A percentile compares a stretch with the other conserved stretches of the same genome.
phyloP scores from a whole-genome alignment of 2,329 filamentous ascomycete genomes.

The Stenocarpella maydis region DNA sequence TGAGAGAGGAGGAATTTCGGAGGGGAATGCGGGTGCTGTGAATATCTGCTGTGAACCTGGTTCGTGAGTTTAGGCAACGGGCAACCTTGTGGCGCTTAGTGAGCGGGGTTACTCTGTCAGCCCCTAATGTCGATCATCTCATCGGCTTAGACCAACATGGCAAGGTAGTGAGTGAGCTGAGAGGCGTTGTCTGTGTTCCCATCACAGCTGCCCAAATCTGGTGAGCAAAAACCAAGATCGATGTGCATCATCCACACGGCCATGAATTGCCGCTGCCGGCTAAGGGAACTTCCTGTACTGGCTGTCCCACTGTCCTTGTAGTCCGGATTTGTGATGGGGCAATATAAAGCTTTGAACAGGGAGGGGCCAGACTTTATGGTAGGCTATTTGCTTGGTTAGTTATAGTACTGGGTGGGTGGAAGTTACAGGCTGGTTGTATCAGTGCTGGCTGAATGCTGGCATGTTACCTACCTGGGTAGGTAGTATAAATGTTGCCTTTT shows the following conservation, averaged over 20 bases:
- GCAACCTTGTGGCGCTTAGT: background rate
- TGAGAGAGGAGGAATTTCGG: no score
- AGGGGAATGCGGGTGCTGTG: no score
- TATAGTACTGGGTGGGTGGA: no score
- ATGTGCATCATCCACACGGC: background rate
- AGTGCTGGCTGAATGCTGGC: no score
- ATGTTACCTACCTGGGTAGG: no score
- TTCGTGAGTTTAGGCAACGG: background rate
- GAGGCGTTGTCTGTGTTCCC: background rate
- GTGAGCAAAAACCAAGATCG: background rate
- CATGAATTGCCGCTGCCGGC: background rate
- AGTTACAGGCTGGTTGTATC: no score
- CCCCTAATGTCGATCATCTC: background rate
- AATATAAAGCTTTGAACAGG: no score
- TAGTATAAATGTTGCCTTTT: no score
- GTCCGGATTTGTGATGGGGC: background rate
- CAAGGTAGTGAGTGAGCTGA: background rate
- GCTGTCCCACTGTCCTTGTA: background rate
- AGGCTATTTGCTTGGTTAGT: no score
- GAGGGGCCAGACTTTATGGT: no score
- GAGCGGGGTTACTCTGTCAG: conserved; percentile 9
- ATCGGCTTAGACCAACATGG: background rate
- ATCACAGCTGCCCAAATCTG: background rate
- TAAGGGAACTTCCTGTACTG: background rate
- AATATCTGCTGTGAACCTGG: no score